A percentile compares a stretch with the other conserved stretches of the same genome.
These are phyloP conservation scores for Heimioporus sp. DNA, from an alignment of 768 basidiomycete genomes.

Conservation along the genomic window DNA sequence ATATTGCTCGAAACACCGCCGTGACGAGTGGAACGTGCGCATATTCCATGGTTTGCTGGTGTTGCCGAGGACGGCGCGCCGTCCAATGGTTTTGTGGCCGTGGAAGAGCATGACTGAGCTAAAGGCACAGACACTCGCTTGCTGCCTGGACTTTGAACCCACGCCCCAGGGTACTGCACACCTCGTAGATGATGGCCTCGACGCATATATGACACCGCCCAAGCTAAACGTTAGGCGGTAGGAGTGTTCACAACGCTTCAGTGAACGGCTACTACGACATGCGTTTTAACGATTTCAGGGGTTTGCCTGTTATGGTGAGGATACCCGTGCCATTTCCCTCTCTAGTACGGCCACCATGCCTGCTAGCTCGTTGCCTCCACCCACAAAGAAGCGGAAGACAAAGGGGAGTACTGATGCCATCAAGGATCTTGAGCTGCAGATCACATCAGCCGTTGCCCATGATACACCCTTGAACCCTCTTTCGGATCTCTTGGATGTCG, in stretches of 20 bases:
- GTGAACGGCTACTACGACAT: no score
- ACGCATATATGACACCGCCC: no score
- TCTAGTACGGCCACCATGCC: conserved; percentile 21
- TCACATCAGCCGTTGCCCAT: conserved; percentile 51
- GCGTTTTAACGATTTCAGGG: neutral
- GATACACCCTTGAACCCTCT: conserved; percentile 74
- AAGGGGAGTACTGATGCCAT: conserved; percentile 26
- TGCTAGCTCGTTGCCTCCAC: conserved; percentile 48
- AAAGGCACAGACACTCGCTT: neutral
- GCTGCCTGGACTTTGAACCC: no score
- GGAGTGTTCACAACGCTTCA: no score
- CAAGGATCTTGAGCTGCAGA: conserved; percentile 50
- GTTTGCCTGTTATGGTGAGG: neutral
- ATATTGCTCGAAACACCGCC: conserved; percentile 35
- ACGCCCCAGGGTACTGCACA: no score
- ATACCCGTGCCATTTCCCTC: neutral
- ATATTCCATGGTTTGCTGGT: conserved; percentile 23
- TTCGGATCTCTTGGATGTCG: conserved; percentile 67
- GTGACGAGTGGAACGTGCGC: conserved; percentile 42
- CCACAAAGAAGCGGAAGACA: conserved; percentile 50
- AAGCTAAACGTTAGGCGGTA: no score
- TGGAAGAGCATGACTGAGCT: conserved; percentile 14
- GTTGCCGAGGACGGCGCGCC: conserved; percentile 1
- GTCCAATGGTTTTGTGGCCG: conserved; percentile 2
- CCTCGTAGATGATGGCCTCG: no score